Conservation (phyloP, 306 rosid species). For the Fragaria ananassa region DNA sequence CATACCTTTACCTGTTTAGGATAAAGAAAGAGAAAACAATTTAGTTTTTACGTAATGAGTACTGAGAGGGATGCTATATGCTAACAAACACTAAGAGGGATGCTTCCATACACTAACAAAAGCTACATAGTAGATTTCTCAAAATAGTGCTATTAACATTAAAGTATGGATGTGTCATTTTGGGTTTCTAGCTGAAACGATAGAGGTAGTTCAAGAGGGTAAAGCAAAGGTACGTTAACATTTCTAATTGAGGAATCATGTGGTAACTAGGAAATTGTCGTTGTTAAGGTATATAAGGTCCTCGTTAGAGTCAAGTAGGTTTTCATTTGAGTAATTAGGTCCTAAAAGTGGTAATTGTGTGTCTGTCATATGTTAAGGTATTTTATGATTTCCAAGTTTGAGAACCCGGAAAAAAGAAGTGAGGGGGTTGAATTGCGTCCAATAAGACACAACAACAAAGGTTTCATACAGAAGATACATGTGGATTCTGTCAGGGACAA, state of each 20-base stretch:
- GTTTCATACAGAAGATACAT: neutral
- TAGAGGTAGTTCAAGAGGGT: neutral
- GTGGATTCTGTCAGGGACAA: neutral
- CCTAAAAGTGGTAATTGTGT: no score
- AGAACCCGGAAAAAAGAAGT: neutral
- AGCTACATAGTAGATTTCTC: neutral
- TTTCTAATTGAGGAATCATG: neutral
- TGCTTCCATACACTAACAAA: neutral
- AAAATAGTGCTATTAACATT: neutral
- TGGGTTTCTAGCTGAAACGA: neutral
- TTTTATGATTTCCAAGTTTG: no score
- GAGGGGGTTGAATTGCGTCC: neutral
- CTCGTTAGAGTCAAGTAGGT: neutral
- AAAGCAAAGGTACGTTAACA: neutral
- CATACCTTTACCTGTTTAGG: slow-evolving; percentile 75
- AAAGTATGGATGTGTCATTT: neutral
- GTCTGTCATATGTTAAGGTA: no score
- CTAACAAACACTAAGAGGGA: neutral
- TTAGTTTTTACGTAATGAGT: neutral
- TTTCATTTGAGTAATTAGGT: no score
- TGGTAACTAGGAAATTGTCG: neutral
- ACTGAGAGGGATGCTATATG: neutral
- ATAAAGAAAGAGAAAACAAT: slow-evolving; percentile 16
- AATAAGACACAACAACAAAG: slow-evolving; percentile 11
- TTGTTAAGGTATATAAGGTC: neutral